A percentile compares a stretch with the other conserved stretches of the same genome.
Evolutionary conservation across 1,284 basidiomycete genomes (phyloP).

Genomic region (Heterobasidion irregulare): DNA sequence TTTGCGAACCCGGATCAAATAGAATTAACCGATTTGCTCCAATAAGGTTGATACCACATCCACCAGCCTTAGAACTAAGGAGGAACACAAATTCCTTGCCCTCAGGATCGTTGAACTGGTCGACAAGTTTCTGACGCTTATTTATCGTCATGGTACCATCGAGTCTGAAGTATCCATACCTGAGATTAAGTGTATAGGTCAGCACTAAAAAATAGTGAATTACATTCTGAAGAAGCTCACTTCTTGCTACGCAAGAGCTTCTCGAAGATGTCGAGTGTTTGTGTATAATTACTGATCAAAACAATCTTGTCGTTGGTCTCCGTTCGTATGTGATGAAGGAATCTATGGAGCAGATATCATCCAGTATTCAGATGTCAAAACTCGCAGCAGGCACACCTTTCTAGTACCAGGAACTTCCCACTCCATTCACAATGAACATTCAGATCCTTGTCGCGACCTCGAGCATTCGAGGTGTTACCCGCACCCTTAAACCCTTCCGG

Average conservation of each 20-base stretch:
- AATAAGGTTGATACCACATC: constrained; percentile 97
- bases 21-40: constrained; percentile 94
- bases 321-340: constrained; percentile 75
- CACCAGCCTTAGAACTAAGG: constrained; percentile 94
- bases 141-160: constrained; percentile 92
- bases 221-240: constrained; percentile 30
- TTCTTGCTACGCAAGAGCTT: constrained; percentile 79
- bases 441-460: constrained; percentile 26
- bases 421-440: constrained; percentile 73
- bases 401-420: constrained; percentile 92
- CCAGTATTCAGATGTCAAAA: not conserved
- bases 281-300: constrained; percentile 97
- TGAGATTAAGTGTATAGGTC: constrained; percentile 20
- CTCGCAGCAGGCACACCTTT: constrained; percentile 48
- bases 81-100: constrained; percentile 95
- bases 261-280: constrained; percentile 93
- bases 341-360: constrained; percentile 36
- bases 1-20: constrained; percentile 79
- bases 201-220: not conserved
- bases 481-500: constrained; percentile 76
- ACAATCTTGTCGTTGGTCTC: constrained; percentile 97
- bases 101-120: constrained; percentile 94
- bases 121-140: constrained; percentile 96
- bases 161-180: constrained; percentile 88
- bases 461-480: constrained; percentile 26